phyloP scores from a whole-genome alignment of 495 filamentous ascomycete genomes.

The Penicillium paxilli region DNA sequence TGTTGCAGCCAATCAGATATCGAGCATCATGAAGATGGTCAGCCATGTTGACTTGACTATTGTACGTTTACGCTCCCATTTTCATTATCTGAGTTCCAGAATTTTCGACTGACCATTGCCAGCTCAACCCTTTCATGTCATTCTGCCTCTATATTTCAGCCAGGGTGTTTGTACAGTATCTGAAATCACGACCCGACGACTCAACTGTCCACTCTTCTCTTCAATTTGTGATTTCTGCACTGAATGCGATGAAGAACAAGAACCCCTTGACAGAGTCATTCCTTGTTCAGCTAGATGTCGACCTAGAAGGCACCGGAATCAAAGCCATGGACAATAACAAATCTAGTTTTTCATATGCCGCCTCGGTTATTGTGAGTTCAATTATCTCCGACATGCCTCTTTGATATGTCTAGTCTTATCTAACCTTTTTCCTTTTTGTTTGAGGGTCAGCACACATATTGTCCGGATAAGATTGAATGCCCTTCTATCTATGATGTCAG shows the following conservation, averaged over 20 bases:
- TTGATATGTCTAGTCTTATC: not conserved
- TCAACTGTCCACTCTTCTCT: slow-evolving; percentile 78
- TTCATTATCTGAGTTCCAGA: not conserved
- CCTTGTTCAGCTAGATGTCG: slow-evolving; percentile 88
- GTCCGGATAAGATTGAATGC: slow-evolving; percentile 11
- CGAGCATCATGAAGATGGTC: slow-evolving; percentile 95
- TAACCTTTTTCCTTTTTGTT: slow-evolving; percentile 1
- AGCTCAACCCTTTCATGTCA: slow-evolving; percentile 97
- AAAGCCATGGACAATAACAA: slow-evolving; percentile 16
- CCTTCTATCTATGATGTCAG: slow-evolving; percentile 11
- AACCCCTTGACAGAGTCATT: slow-evolving; percentile 96
- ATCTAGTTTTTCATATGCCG: not conserved
- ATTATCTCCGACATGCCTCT: not conserved
- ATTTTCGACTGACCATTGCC: slow-evolving; percentile 21
- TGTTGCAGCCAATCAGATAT: slow-evolving; percentile 89
- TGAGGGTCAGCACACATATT: slow-evolving; percentile 19
- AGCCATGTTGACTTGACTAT: slow-evolving; percentile 82
- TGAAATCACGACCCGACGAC: slow-evolving; percentile 86
- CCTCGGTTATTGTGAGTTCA: slow-evolving; percentile 16
- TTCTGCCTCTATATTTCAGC: slow-evolving; percentile 96
- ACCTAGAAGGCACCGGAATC: slow-evolving; percentile 68
- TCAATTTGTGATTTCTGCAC: slow-evolving; percentile 83
- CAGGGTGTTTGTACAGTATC: slow-evolving; percentile 91
- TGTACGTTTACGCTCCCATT: slow-evolving; percentile 54
- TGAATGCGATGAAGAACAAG: slow-evolving; percentile 82